phyloP scores from a whole-genome alignment of 148 eudicot species.

The Beta vulgaris region DNA sequence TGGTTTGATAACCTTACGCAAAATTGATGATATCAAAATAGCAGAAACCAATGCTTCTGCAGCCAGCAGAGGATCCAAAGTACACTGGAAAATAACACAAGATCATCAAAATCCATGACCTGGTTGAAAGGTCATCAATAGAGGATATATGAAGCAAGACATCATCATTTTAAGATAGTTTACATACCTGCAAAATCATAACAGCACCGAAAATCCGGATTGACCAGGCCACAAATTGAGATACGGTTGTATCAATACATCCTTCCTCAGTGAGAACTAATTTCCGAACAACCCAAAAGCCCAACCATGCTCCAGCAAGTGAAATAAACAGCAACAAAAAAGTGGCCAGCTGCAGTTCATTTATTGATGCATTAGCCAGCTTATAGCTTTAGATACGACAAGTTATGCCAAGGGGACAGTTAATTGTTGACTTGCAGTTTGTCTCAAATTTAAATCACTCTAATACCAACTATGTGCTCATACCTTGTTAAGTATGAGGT shows the following conservation, averaged over 20 bases:
- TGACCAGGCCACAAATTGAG: conserved; percentile 83
- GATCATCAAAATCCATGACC: conserved; percentile 15
- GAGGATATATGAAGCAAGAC: conserved; percentile 1
- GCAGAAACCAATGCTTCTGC: conserved; percentile 55
- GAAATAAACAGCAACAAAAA: conserved; percentile 59
- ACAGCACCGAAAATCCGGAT: conserved; percentile 65
- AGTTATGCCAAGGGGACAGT: neutral
- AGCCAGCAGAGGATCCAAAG: conserved; percentile 77
- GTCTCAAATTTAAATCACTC: neutral
- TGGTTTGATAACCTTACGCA: conserved; percentile 40
- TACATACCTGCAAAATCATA: conserved; percentile 75
- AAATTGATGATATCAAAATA: conserved; percentile 41
- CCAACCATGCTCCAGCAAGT: conserved; percentile 92
- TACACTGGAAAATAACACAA: conserved; percentile 50
- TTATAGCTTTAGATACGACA: neutral
- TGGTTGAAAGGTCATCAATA: neutral
- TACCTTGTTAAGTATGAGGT: neutral
- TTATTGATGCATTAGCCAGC: conserved; percentile 8
- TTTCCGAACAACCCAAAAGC: conserved; percentile 92
- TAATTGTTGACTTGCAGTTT: neutral
- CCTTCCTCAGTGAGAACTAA: conserved; percentile 80
- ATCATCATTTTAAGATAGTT: conserved; percentile 1
- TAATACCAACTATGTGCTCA: neutral
- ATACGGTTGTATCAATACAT: conserved; percentile 52
- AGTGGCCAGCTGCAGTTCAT: conserved; percentile 62